Evolutionary conservation across 352 stramenopile genomes (phyloP), one percentile per base, ranked within the genome.

Genomic region (Globisporangium yorkense): DNA sequence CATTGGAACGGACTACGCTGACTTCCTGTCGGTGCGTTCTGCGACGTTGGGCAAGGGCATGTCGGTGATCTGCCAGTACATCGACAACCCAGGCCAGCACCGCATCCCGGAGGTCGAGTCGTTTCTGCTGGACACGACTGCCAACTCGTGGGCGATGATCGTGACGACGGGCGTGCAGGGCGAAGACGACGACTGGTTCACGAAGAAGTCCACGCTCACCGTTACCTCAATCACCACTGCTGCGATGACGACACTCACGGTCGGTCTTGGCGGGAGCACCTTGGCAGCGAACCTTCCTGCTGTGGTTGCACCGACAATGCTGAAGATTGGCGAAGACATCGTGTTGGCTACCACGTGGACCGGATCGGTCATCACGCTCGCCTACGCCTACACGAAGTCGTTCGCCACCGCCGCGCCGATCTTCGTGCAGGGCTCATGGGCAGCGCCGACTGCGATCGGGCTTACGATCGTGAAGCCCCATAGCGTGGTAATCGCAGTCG

Each of bases 141-240:
- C 47, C 6, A 46, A 46, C 41, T 56, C 55, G 18, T 35, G 39
- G 0, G 62, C 49, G 2, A 44, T 66, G 3, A 50, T 92, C 2
- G 59, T 70, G 50, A 84, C 75, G 0, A 73, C 74, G 39, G 58
- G 56, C 0, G 59, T 76, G 29, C 62, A 81, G 10, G 77, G 82
- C 15, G 53, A 63, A 2, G 56, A 83, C 33, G 57, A 72, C 29
- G 81, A 91, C 46, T 88, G 75, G 73, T 87, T 88, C 57, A 83
- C 77, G 0, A 57, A 46, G 15, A 49, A 84, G 24, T 70, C 65
- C 10, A 63, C 39, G 40, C 18, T 63, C 20, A 60, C 43, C 13
- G 33, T 13, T 0, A 24, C 43, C 3, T 5, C 18, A 1, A 43
- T 16, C n/a, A n/a, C n/a, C n/a, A n/a, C n/a, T n/a, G n/a, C n/a